phyloP scores from a whole-genome alignment of 495 filamentous ascomycete genomes.

The Halenospora varia region DNA sequence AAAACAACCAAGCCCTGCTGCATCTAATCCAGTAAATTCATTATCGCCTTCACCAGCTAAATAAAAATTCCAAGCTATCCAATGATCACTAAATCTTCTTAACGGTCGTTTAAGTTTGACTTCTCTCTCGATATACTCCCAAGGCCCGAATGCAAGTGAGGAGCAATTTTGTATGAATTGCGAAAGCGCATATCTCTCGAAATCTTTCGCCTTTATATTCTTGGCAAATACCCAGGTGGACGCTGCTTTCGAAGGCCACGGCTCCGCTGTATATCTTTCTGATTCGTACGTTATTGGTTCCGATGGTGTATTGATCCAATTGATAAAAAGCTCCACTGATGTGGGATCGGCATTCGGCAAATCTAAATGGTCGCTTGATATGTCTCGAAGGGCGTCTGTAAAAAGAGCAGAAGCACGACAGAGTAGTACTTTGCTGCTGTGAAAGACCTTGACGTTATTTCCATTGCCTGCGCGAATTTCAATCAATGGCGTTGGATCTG shows the following conservation, averaged over 20 bases:
- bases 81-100: slow-evolving; percentile 8
- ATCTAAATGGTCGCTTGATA: neutral
- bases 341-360: neutral
- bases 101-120: neutral
- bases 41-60: neutral
- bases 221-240: neutral
- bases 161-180: slow-evolving; percentile 12
- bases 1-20: neutral
- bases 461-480: no score
- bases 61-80: slow-evolving; percentile 9
- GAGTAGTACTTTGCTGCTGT: no score
- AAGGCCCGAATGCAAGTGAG: neutral
- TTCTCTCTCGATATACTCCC: slow-evolving; percentile 3
- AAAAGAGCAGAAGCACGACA: neutral
- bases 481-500: no score
- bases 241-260: slow-evolving; percentile 5
- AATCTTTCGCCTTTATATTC: neutral
- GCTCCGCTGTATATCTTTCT: neutral
- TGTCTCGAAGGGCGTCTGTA: neutral
- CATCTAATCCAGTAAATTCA: neutral
- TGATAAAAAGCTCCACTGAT: neutral
- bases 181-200: slow-evolving; percentile 10
- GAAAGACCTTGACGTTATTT: no score
- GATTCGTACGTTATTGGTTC: neutral
- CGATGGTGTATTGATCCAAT: neutral